Base-by-base conservation (phyloP, 83 land plant genomes). In the Diphasiastrum complanatum region DNA sequence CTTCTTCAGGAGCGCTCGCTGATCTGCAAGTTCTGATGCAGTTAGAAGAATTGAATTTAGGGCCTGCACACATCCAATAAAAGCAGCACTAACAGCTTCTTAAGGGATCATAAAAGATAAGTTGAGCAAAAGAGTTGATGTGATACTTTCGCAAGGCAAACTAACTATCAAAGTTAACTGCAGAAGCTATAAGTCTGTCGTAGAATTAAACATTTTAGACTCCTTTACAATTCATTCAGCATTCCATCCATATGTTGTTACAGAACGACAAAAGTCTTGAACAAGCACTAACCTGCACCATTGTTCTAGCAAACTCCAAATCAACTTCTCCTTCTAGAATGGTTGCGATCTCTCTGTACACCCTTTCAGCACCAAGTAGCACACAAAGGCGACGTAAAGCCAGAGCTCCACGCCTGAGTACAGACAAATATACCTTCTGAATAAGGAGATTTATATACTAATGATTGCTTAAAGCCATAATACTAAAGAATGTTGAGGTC, bases 1-100 rank as follows among this genome's bases (percentile, higher is more conserved):
- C 31, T 80, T 70, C 64, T 89, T 93, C 45, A 93, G 57, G 16
- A 93, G 79, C 35, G 67, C 69, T 46, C 99, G 82, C 45, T 89
- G 74, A 20, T 77, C 88, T 61, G 83, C 66, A 38, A 93, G 77
- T 58, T 93, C 99, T 19, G 97, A 82, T 32, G 99, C 95, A 38
- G 97, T 93, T 20, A 93, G 86, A 61, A 89, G 80, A 67, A 93
- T 93, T 63, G 89, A 75, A 64, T 93, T 93, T 38, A 93, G 65
- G 5, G 99, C 99, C 99, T 93, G 87, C 68, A 77, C 64, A 5
- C 61, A 19, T 40, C 35, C 41, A 38, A 65, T 51, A 3, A 23
- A 19, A 38, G 18, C 59, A 10, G 45, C 60, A 56, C 49, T 28
- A 14, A 16, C 43, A 40, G 12, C 12, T 40, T 8, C 8, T 8